phyloP scores from a whole-genome alignment of 2,329 filamentous ascomycete genomes.

The Arthroderma sp. region DNA sequence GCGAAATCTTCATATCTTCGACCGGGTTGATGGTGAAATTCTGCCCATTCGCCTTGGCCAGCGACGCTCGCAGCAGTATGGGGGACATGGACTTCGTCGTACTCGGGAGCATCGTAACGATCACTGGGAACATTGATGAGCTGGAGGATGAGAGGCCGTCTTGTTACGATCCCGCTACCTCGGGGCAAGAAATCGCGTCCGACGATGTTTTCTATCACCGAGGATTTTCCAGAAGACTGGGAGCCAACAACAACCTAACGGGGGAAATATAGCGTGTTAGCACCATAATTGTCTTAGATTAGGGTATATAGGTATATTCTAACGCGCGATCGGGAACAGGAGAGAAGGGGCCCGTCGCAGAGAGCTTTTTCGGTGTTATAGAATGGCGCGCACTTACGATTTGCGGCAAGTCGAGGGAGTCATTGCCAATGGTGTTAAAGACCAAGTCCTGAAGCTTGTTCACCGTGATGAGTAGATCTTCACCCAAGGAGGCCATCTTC shows the following conservation, averaged over 20 bases:
- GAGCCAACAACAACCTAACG: slow-evolving; percentile 89
- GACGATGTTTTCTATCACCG: slow-evolving; percentile 96
- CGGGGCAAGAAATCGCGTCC: slow-evolving; percentile 93
- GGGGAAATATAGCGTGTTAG: slow-evolving; percentile 13
- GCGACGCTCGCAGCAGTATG: slow-evolving; percentile 66
- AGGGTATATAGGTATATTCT: neutral
- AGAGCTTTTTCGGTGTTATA: neutral
- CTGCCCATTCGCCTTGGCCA: slow-evolving; percentile 65
- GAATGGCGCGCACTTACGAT: slow-evolving; percentile 57
- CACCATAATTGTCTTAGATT: slow-evolving; percentile 1
- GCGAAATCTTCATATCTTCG: slow-evolving; percentile 81
- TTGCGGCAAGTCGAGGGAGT: slow-evolving; percentile 91
- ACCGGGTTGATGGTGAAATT: slow-evolving; percentile 90
- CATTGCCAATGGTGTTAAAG: slow-evolving; percentile 99
- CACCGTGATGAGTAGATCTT: slow-evolving; percentile 87
- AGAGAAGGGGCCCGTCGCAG: neutral
- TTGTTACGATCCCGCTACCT: slow-evolving; percentile 91
- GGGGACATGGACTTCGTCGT: slow-evolving; percentile 53
- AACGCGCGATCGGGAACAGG: neutral
- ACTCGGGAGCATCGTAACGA: slow-evolving; percentile 53
- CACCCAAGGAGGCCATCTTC: slow-evolving; percentile 84
- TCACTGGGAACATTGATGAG: slow-evolving; percentile 86
- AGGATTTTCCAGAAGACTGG: slow-evolving; percentile 96
- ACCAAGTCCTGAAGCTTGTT: slow-evolving; percentile 98
- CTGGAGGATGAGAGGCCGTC: slow-evolving; percentile 87